Evolutionary conservation across 129 eudicot species (phyloP), one percentile per base, ranked within the genome.

Genomic region (Rutidosis leptorrhynchoides): DNA sequence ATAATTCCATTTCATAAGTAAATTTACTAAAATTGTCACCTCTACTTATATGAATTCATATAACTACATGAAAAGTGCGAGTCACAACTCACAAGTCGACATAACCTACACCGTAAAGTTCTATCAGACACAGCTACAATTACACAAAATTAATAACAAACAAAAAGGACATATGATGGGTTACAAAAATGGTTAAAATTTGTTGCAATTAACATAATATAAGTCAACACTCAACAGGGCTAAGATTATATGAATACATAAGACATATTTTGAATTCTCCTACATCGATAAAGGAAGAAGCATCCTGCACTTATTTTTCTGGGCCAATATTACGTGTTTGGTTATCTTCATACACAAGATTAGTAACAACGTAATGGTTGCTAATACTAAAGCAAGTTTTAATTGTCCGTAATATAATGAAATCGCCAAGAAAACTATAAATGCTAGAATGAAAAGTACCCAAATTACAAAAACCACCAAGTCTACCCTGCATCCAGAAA

Each of bases 181-280:
- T 37, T 37, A 2, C 16, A 12, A 3, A 52, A 52, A 52, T 17
- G 58, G 24, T 14, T 33, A 56, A 56, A 56, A 56, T 22, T 11
- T 56, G 20, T 56, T 56, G 62, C 62, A 14, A 56, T 56, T 56
- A n/a, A n/a, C n/a, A n/a, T n/a, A n/a, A n/a, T n/a, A n/a, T n/a
- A n/a, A n/a, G n/a, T n/a, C n/a, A n/a, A n/a, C n/a, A n/a, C n/a
- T n/a, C n/a, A n/a, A 52, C 3, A 2, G 11, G 26, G 58, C 26
- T 20, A 52, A 52, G 14, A 52, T 20, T 52, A 20, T 52, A 52
- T 20, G 14, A 52, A 20, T 52, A n/a, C n/a, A 52, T 55, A 11
- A 24, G 32, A 11, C 45, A 3, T n/a, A n/a, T n/a, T 22, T 56
- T 25, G 3, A 2, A 23, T 37, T 37, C 30, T 56, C 25, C 30